Conservation (phyloP, 768 basidiomycete genomes). For the Mrakia frigida region DNA sequence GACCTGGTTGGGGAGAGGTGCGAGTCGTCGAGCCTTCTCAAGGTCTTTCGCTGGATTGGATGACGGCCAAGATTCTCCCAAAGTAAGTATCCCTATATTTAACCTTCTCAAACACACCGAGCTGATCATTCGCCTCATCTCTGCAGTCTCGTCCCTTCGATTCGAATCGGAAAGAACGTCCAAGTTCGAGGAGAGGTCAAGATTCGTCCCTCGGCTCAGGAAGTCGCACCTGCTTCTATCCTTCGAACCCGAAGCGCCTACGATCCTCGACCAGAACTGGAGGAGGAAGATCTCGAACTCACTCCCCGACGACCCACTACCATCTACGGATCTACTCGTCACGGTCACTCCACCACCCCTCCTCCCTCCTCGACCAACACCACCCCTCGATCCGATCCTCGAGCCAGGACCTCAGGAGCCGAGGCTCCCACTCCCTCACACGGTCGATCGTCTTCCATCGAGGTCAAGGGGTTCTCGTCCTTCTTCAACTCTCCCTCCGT, state of each 20-base stretch:
- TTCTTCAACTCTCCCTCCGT: slow-evolving; percentile 23
- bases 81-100: background rate
- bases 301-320: slow-evolving; percentile 3
- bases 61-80: slow-evolving; percentile 1
- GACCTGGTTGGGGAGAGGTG: background rate
- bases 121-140: background rate
- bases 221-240: background rate
- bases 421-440: slow-evolving; percentile 21
- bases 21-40: background rate
- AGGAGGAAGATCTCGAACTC: background rate
- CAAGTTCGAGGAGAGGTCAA: slow-evolving; percentile 13
- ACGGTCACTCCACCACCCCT: background rate
- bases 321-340: background rate
- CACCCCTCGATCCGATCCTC: slow-evolving; percentile 6
- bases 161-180: slow-evolving; percentile 12
- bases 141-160: slow-evolving; percentile 13
- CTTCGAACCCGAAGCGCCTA: slow-evolving; percentile 1
- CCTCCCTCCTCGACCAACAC: background rate
- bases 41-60: slow-evolving; percentile 20
- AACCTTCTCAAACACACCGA: background rate
- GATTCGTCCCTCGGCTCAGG: background rate
- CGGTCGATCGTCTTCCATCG: slow-evolving; percentile 22
- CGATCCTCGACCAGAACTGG: background rate
- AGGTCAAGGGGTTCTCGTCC: background rate
- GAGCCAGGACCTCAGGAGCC: background rate